Conservation (phyloP, 2,329 filamentous ascomycete genomes). For the Colletotrichum camelliae region DNA sequence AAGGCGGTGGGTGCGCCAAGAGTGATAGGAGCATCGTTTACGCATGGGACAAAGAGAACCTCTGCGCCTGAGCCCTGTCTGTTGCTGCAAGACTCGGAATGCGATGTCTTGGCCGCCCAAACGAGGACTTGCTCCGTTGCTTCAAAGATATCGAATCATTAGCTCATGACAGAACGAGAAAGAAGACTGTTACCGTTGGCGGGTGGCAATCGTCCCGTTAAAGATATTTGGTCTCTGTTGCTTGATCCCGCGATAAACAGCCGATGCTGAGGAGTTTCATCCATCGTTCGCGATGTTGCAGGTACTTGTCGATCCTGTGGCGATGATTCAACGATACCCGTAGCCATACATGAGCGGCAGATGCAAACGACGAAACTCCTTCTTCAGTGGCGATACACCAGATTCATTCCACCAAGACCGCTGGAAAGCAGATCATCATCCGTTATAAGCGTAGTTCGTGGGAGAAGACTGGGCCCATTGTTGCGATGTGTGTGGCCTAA, state of each 20-base stretch:
- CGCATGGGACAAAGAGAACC: background rate
- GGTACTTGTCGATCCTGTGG: background rate
- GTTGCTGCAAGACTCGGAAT: background rate
- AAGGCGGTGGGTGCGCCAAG: background rate
- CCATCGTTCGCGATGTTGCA: background rate
- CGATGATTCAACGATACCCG: background rate
- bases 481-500: background rate
- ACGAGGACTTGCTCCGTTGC: constrained; percentile 1
- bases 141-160: background rate
- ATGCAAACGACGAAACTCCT: background rate
- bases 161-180: background rate
- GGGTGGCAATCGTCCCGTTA: background rate
- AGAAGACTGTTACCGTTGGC: background rate
- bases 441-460: background rate
- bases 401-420: background rate
- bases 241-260: background rate
- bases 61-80: background rate
- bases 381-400: background rate
- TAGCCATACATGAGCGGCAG: background rate
- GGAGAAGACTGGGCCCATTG: background rate
- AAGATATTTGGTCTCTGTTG: background rate
- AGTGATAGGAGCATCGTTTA: background rate
- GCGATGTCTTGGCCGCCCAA: background rate
- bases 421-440: background rate
- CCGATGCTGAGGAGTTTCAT: background rate